Base-by-base conservation (phyloP, 106 monocot species). In the Dendrobium chrysotoxum region DNA sequence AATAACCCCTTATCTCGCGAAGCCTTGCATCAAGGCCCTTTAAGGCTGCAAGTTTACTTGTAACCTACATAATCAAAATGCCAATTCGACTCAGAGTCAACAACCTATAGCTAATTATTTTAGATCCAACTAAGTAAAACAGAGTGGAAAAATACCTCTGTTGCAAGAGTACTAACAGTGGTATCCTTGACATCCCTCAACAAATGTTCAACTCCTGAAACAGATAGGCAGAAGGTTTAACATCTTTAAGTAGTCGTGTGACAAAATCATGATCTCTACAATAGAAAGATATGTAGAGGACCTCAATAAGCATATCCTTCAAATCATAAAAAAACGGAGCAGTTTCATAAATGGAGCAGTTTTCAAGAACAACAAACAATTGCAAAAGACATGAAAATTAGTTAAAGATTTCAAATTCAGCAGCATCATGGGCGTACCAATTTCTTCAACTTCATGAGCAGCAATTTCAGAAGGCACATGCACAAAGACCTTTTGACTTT, bases 361-460 rank as follows among this genome's bases (percentile, higher is more conserved):
- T 70, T 70, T 35, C 25, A 70, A 35, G 6, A 65, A 65, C 64
- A n/a, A 15, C 39, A 77, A 80, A 45, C 21, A 17, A 67, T 5
- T 10, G 54, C 72, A 53, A 80, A 18, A 70, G 5, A 67, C 26
- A 5, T 67, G 5, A 67, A 26, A 2, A 70, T 13, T 35, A 38
- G 15, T 15, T 15, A 35, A 35, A 35, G 28, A 16, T 35, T 16
- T 70, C 70, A 70, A 31, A 70, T 70, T 70, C 35, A 35, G 70
- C 15, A 31, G 31, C 70, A n/a, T 70, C 78, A 66, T 47, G 47
- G 53, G 15, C 78, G 44, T 88, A 99, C 99, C 99, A 75, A 99
- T 99, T 87, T 99, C 99, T 78, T 99, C 99, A 77, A 99, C 99
- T 86, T 99, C 99, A 87, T 99, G 99, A 35, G 99, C 99, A 86